phyloP scores from a whole-genome alignment of 768 basidiomycete genomes.

The Suillus americanus region DNA sequence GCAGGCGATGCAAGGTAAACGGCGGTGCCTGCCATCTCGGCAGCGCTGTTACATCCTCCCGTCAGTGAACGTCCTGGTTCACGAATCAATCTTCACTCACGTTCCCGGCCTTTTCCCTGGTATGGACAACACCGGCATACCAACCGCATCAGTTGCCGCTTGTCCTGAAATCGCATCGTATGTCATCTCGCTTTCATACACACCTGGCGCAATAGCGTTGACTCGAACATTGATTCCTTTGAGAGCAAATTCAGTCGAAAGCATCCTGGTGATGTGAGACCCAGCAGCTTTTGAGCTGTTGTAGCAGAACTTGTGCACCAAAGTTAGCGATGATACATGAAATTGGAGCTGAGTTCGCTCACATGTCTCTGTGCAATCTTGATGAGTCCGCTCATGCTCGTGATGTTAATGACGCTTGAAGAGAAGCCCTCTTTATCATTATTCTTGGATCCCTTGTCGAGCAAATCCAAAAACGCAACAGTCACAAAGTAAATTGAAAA shows the following conservation, averaged over 20 bases:
- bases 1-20: constrained; percentile 74
- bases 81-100: constrained; percentile 41
- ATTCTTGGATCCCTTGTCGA: constrained; percentile 70
- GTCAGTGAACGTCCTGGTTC: constrained; percentile 4
- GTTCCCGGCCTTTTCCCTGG: constrained; percentile 64
- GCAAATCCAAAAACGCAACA: constrained; percentile 71
- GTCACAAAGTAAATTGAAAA: constrained; percentile 77
- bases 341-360: constrained; percentile 26
- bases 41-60: constrained; percentile 41
- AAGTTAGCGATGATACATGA: background rate
- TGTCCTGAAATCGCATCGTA: constrained; percentile 43
- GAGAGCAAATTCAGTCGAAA: constrained; percentile 73
- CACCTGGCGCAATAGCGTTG: constrained; percentile 74
- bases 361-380: constrained; percentile 79
- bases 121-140: constrained; percentile 58
- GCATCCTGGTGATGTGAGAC: constrained; percentile 70
- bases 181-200: constrained; percentile 79
- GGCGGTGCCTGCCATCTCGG: constrained; percentile 77
- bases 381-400: constrained; percentile 70
- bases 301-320: constrained; percentile 62
- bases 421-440: constrained; percentile 43
- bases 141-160: constrained; percentile 50
- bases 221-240: constrained; percentile 69
- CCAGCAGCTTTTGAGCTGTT: constrained; percentile 81
- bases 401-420: constrained; percentile 75